Base-by-base conservation (phyloP, 2,329 filamentous ascomycete genomes). In the Achaetomium macrosporum region DNA sequence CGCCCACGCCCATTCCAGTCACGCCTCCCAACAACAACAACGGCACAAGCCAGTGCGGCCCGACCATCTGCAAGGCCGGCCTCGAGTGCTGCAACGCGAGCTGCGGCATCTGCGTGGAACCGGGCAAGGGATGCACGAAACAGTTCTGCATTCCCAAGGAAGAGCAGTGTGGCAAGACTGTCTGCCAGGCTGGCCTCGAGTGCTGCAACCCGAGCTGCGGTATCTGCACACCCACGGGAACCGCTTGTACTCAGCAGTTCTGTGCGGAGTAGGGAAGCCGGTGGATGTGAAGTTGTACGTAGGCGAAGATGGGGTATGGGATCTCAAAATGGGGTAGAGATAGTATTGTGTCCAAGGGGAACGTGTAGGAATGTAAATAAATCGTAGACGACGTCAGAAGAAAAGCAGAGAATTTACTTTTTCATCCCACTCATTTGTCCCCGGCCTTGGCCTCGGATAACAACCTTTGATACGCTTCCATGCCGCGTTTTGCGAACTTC, bases 161-260 rank as follows among this genome's bases (percentile, higher is more conserved):
- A n/a, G 44, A 50, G 12, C 35, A 51, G 19, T 63, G 61, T 50
- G 61, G 61, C 20, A 55, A 56, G 10, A 54, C 20, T 1, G 49
- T 54, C 7, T 64, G 62, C 43, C 6, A 47, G 0, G 12, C 16
- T 4, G 60, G 55, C 1, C 10, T 52, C 2, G 43, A 51, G 17
- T 64, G 60, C 53, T 63, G 62, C 51, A 64, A 64, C 45, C 11
- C 42, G n/a, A 59, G 57, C 50, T 64, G 62, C 30, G 58, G 61
- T 2, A 58, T 62, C 33, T 64, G 62, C 53, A 57, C 56, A 1
- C 42, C 54, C 4, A 55, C 57, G 1, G 53, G 43, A 2, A 59
- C 47, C 2, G 37, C 30, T 11, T 64, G 61, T 39, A 63, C 57
- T 2, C 44, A 53, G 50, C 55, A 61, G 31, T 50, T 55, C 29